phyloP scores from a whole-genome alignment of 2,329 filamentous ascomycete genomes.

The Immersiporthe knoxdaviesiana region DNA sequence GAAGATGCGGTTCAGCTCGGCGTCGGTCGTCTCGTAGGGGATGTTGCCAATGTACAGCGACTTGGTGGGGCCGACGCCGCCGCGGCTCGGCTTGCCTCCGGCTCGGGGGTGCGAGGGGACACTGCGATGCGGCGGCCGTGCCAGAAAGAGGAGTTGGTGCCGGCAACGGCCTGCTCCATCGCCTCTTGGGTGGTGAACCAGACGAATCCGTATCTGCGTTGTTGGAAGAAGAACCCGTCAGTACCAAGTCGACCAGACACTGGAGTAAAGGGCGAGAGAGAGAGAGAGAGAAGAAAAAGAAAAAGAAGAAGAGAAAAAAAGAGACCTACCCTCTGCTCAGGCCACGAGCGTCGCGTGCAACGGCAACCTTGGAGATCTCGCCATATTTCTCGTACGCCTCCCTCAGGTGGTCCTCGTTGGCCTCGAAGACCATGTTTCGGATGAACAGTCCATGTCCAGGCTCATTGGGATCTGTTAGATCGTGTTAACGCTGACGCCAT shows the following conservation, averaged over 20 bases:
- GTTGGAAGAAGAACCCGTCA: conserved; percentile 19
- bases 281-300: no score
- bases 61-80: conserved; percentile 32
- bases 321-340: conserved; percentile 41
- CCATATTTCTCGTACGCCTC: conserved; percentile 41
- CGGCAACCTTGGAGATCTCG: conserved; percentile 30
- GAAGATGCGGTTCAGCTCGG: conserved; percentile 80
- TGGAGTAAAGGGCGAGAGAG: no score
- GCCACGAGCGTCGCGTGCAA: conserved; percentile 41
- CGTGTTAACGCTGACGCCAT: neutral
- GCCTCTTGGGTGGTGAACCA: conserved; percentile 34
- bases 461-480: conserved; percentile 15
- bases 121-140: conserved; percentile 42
- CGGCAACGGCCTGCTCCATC: conserved; percentile 34
- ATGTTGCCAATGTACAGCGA: conserved; percentile 81
- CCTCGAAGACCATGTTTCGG: conserved; percentile 43
- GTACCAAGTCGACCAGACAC: neutral
- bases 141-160: conserved; percentile 43
- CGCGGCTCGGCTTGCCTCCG: neutral
- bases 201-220: conserved; percentile 41
- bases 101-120: conserved; percentile 29
- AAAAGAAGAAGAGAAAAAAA: no score
- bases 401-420: conserved; percentile 40
- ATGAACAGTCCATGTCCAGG: conserved; percentile 37
- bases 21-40: conserved; percentile 82